A percentile compares a stretch with the other conserved stretches of the same genome.
phyloP scores from a whole-genome alignment of 352 stramenopile genomes.

The Albugo candida region DNA sequence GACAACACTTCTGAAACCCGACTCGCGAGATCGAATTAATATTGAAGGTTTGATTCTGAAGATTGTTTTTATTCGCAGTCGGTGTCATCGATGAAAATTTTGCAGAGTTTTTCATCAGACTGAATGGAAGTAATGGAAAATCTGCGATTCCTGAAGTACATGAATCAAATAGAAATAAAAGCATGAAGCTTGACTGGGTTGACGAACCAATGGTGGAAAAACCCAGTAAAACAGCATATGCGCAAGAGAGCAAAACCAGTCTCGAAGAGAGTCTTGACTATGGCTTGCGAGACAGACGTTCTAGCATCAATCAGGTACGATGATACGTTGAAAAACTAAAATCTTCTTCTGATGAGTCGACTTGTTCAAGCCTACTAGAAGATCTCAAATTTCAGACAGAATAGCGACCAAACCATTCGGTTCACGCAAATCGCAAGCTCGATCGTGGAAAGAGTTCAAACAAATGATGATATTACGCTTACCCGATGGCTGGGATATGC shows the following conservation, averaged over 20 bases:
- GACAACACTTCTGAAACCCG: conserved; percentile 25
- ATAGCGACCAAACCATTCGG: conserved; percentile 12
- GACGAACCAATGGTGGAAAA: neutral
- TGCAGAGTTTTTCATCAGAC: conserved; percentile 59
- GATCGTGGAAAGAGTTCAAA: conserved; percentile 64
- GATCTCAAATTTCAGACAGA: conserved; percentile 1
- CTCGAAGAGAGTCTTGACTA: neutral
- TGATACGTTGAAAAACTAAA: neutral
- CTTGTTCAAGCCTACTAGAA: neutral
- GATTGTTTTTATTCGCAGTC: neutral
- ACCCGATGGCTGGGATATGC: conserved; percentile 57
- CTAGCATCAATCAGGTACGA: neutral
- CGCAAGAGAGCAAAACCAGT: neutral
- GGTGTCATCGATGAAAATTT: neutral
- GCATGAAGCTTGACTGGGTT: neutral
- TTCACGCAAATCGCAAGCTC: conserved; percentile 9
- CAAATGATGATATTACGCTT: conserved; percentile 45
- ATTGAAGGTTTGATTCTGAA: conserved; percentile 34
- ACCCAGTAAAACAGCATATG: neutral
- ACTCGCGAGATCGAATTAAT: conserved; percentile 26
- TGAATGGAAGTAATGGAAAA: conserved; percentile 15
- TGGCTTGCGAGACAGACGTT: neutral
- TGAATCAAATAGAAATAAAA: neutral
- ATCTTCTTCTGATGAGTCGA: neutral
- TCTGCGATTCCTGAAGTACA: neutral